Evolutionary conservation across 768 basidiomycete species (phyloP), one percentile per base, ranked within the genome.

Genomic region (Hericium rajendrae): DNA sequence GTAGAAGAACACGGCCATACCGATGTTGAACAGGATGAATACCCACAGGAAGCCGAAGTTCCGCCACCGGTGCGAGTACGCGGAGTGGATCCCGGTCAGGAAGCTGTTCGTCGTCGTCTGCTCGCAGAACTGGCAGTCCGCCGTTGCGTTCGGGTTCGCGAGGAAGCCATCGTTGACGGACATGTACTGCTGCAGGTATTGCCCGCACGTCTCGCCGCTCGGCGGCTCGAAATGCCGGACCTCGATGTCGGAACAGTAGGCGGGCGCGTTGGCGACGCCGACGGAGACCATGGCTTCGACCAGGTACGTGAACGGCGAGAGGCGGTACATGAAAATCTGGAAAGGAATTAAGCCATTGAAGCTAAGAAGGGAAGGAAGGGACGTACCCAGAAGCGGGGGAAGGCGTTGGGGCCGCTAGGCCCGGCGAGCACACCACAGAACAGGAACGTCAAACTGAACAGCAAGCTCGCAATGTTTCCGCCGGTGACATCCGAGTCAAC

Each of bases 171-270:
- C 76, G 13, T 69, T 63, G 6, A 55, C 53, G 13, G 60, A 38
- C 41, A 81, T 73, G 65, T 72, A 85, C 10, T 71, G 58, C 1
- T 61, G 54, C 54, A 81, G 68, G 67, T 79, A 85, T 11, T 69
- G 62, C 11, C 64, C 68, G 66, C 83, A 85, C 0, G 78, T 74
- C 59, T 72, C 71, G 3, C 77, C 78, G 0, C 64, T 56, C 1
- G 80, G 78, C 3, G 79, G 75, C 3, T 66, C 64, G 60, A 94
- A 65, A 0, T 72, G 73, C 3, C 83, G 78, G 16, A 81, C 73
- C 66, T 94, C 92, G 54, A 74, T 68, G 0, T 68, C n/a, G 0
- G 84, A 68, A 67, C 92, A 94, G 15, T 68, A 71, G 49, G 87
- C 74, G 1, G 67, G 59, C 46, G 75, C 70, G 6, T 69, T 72